Conservation (phyloP, 139 green algal genomes). For the Chlorella sorokiniana region DNA sequence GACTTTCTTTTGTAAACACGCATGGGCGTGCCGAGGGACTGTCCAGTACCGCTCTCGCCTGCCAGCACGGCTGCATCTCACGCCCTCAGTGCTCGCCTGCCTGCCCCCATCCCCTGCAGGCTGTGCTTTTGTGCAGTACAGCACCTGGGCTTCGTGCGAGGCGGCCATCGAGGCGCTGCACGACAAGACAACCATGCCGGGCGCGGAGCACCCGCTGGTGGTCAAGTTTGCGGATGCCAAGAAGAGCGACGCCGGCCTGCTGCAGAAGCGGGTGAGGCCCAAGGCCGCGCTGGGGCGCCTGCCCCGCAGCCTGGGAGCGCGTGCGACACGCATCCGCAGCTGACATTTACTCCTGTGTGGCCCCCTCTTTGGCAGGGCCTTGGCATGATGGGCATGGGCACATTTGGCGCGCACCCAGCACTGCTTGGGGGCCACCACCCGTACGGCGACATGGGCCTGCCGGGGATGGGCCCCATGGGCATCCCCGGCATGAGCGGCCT, state of each 20-base stretch:
- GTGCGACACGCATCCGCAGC: too few species aligned
- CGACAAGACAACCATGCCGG: conserved; percentile 66
- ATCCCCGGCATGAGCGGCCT: conserved; percentile 21
- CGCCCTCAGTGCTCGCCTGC: not conserved
- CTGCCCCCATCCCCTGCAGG: conserved; percentile 38
- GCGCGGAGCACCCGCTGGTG: conserved; percentile 73
- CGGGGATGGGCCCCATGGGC: conserved; percentile 37
- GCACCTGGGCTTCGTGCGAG: conserved; percentile 76
- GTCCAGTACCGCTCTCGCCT: too few species aligned
- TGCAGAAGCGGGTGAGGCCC: conserved; percentile 14
- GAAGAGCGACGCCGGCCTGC: conserved; percentile 18
- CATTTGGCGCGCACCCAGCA: conserved; percentile 14
- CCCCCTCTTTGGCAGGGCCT: conserved; percentile 17
- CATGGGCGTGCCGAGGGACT: too few species aligned
- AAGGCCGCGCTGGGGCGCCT: not conserved
- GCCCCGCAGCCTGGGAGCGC: not conserved
- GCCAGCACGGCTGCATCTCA: too few species aligned
- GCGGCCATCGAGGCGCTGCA: conserved; percentile 75
- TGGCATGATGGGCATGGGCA: conserved; percentile 15
- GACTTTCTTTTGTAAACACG: too few species aligned
- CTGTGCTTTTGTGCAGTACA: conserved; percentile 85
- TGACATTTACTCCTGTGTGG: not conserved
- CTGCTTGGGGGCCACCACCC: conserved; percentile 20
- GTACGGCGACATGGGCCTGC: conserved; percentile 23
- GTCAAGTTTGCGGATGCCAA: conserved; percentile 89